Conservation (phyloP, 2,329 filamentous ascomycete species). For the Ascochyta pisi region DNA sequence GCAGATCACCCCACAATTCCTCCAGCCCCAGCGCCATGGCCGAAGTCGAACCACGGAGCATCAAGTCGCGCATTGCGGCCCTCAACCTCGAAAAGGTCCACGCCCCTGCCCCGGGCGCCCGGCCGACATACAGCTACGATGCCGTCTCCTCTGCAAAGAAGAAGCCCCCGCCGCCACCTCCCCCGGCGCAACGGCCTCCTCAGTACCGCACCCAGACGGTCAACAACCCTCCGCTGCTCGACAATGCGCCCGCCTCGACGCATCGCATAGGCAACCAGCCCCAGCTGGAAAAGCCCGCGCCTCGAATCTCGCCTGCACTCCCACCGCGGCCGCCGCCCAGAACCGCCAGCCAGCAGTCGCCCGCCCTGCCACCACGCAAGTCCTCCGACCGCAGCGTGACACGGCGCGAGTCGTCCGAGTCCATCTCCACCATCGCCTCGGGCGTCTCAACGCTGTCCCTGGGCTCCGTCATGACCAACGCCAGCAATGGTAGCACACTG, state of each 20-base stretch:
- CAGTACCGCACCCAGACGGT: conserved; percentile 44
- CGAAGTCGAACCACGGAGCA: conserved; percentile 37
- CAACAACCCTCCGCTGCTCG: conserved; percentile 51
- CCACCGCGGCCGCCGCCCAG: conserved; percentile 58
- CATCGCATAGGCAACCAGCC: conserved; percentile 51
- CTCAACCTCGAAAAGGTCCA: conserved; percentile 56
- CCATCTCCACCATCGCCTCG: conserved; percentile 59
- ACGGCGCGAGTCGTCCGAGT: conserved; percentile 54
- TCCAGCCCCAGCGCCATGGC: conserved; percentile 37
- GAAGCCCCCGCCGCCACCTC: conserved; percentile 49
- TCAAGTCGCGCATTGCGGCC: conserved; percentile 57
- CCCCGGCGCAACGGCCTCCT: conserved; percentile 47
- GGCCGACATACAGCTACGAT: conserved; percentile 47
- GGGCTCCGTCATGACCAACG: conserved; percentile 54
- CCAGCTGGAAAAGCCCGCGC: conserved; percentile 21
- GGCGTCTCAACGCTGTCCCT: conserved; percentile 58
- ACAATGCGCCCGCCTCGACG: conserved; percentile 43
- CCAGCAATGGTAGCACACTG: conserved; percentile 40
- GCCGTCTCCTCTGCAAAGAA: conserved; percentile 42
- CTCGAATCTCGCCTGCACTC: conserved; percentile 38
- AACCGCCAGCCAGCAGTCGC: conserved; percentile 49
- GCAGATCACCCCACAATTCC: conserved; percentile 14
- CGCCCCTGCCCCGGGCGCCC: conserved; percentile 43
- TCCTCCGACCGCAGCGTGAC: conserved; percentile 49
- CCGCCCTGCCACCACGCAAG: conserved; percentile 54